Conservation (phyloP, 768 basidiomycete species). For the Amanita rubescens region DNA sequence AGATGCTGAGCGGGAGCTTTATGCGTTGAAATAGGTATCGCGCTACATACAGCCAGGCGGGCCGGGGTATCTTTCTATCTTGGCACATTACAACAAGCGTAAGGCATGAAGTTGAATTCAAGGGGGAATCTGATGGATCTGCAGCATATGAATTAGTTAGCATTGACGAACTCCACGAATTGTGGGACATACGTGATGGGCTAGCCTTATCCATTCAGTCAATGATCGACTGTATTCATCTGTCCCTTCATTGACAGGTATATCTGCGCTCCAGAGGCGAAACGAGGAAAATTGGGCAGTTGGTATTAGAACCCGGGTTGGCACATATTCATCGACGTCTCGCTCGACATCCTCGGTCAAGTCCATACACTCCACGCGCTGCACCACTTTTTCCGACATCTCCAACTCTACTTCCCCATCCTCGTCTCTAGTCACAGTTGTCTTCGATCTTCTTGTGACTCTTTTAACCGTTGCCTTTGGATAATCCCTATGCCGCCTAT, state of each 20-base stretch:
- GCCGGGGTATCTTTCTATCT: no score
- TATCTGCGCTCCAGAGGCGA: constrained; percentile 72
- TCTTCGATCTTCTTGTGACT: constrained; percentile 20
- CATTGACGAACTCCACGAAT: not conserved
- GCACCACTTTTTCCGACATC: constrained; percentile 16
- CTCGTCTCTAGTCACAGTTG: constrained; percentile 15
- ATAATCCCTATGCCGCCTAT: not conserved
- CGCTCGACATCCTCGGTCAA: constrained; percentile 16
- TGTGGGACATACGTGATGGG: constrained; percentile 46
- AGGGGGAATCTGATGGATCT: not conserved
- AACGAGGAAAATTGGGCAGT: constrained; percentile 55
- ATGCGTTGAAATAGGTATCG: no score
- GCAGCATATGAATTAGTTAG: not conserved
- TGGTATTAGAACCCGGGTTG: constrained; percentile 34
- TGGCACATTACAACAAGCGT: no score
- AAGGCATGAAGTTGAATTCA: not conserved
- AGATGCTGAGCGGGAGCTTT: no score
- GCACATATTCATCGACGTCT: constrained; percentile 19
- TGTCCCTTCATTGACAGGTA: constrained; percentile 54
- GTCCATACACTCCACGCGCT: constrained; percentile 20
- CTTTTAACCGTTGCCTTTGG: constrained; percentile 7
- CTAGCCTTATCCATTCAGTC: constrained; percentile 63
- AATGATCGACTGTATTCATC: constrained; percentile 70
- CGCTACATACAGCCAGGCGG: no score
- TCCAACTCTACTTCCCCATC: constrained; percentile 16